Evolutionary conservation across 768 basidiomycete species (phyloP).

Genomic region (Lentinula guzmanii): DNA sequence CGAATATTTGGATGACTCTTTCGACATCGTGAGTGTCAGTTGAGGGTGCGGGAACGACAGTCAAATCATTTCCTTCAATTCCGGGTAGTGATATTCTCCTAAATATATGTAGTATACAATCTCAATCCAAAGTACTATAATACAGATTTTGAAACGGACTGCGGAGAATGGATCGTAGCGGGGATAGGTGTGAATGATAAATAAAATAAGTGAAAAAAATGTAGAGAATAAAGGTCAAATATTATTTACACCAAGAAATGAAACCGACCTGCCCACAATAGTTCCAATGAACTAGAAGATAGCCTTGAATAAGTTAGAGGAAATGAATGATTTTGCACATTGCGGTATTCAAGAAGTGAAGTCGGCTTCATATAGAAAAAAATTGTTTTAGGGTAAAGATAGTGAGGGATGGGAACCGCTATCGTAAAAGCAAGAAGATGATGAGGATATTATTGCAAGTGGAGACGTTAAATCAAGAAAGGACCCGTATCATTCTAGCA

Average conservation of each 20-base stretch:
- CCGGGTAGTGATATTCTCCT: background rate
- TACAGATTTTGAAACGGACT: background rate
- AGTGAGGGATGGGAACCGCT: background rate
- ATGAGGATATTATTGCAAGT: background rate
- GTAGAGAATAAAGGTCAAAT: background rate
- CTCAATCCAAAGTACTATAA: background rate
- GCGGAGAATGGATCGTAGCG: background rate
- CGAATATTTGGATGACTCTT: slow-evolving; percentile 1
- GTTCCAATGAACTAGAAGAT: background rate
- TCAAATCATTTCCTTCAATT: background rate
- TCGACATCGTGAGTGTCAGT: background rate
- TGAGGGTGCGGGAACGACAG: background rate
- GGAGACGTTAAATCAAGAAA: background rate
- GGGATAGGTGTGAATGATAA: background rate
- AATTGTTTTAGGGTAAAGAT: background rate
- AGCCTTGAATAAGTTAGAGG: background rate
- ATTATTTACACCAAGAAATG: background rate
- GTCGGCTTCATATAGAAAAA: background rate
- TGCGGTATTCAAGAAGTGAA: background rate
- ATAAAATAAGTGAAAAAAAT: background rate
- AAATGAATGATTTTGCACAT: background rate
- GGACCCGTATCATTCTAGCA: background rate
- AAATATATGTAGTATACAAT: background rate
- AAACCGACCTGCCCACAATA: background rate
- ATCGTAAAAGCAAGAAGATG: background rate